Conservation (phyloP, 371 early-diverging fungal species). For the Conidiobolus incongruus region DNA sequence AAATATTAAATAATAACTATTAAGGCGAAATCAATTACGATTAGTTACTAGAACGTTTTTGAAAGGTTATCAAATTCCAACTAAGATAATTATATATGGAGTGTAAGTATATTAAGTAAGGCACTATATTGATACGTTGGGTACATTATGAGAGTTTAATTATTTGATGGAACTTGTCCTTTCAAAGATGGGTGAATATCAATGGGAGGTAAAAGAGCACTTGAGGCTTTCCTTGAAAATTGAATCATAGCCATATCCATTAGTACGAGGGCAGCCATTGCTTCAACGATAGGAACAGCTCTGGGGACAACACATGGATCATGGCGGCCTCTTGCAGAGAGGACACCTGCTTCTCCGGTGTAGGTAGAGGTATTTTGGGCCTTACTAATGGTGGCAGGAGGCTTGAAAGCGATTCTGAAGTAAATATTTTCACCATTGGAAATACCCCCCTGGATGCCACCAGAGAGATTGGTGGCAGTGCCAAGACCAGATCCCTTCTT, state of each 20-base stretch:
- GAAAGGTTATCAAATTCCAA: too few species aligned
- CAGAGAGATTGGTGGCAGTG: slow-evolving; percentile 79
- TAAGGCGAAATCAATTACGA: too few species aligned
- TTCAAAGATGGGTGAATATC: slow-evolving; percentile 10
- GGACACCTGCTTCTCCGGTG: slow-evolving; percentile 49
- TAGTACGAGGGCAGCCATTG: slow-evolving; percentile 83
- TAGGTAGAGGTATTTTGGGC: slow-evolving; percentile 74
- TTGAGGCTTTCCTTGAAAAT: slow-evolving; percentile 30
- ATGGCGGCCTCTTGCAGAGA: slow-evolving; percentile 88
- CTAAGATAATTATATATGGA: too few species aligned
- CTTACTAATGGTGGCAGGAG: slow-evolving; percentile 84
- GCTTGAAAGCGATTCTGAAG: slow-evolving; percentile 93
- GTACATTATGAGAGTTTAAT: neutral
- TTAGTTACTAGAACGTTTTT: too few species aligned
- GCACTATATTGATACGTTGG: too few species aligned
- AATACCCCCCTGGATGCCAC: slow-evolving; percentile 95
- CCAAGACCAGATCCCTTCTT: slow-evolving; percentile 28
- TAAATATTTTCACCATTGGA: slow-evolving; percentile 87
- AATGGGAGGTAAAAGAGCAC: slow-evolving; percentile 22
- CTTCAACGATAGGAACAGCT: slow-evolving; percentile 92
- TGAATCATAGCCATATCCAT: slow-evolving; percentile 67
- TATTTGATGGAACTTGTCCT: slow-evolving; percentile 1
- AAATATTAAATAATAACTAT: too few species aligned
- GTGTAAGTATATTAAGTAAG: too few species aligned
- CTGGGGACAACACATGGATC: slow-evolving; percentile 93